Evolutionary conservation across 2,329 filamentous ascomycete species (phyloP), one percentile per base, ranked within the genome.

Genomic region (Aphanocladium album): DNA sequence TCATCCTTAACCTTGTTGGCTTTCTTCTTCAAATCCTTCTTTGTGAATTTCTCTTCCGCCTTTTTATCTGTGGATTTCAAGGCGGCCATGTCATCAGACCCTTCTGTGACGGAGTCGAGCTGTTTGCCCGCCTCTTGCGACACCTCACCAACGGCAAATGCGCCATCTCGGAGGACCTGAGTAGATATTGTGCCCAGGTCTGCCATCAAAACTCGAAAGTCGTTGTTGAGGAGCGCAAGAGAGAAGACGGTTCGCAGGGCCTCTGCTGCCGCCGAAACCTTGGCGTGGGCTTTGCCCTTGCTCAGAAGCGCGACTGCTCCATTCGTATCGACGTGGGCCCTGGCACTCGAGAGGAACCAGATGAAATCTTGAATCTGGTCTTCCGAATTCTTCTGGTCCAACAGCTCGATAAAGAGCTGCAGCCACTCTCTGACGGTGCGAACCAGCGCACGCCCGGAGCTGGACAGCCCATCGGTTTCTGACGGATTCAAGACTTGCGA

Each of bases 301-400:
- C 68, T 68, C 2, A 67, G 65, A 3, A 69, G 62, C 14, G 69
- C 69, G 37, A 68, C 66, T 2, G 67, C 67, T 6, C 64, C 67
- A 14, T 74, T 67, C 7, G 70, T 63, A 47, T 75, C 72, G 1
- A 74, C 63, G 5, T 73, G 64, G 6, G 95, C 77, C 37, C 84
- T 83, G n/a, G 91, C 87, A 70, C 90, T 89, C 64, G 86, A 79
- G 51, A 96, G 74, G 67, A 88, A 92, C 92, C 92, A 97, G 43
- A 96, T 80, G 64, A 97, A 90, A 68, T 97, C 91, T 72, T 98
- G 93, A 19, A 98, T 84, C 72, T 96, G 89, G 73, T 98, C 91
- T 17, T 84, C 75, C 63, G 80, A 78, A 72, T 97, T 97, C 78
- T 97, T 98, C 73, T 92, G 81, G 60, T 85, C 80, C 50, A 97